Percentiles rank a stretch among this genome's conserved stretches.
Conservation (phyloP, 2,329 filamentous ascomycete species). For the Paraconiothyrium brasiliense region DNA sequence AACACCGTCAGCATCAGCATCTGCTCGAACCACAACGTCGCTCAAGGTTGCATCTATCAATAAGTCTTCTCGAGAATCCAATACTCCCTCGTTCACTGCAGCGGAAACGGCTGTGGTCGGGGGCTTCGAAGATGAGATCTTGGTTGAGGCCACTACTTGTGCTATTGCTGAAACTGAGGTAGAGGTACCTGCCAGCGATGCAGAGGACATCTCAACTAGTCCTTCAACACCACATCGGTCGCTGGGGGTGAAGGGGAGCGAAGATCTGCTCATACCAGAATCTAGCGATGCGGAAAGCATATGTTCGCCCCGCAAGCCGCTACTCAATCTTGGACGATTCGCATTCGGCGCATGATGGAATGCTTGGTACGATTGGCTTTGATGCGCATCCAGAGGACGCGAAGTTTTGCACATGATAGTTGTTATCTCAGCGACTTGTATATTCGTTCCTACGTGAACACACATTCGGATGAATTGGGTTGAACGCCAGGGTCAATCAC, state of each 20-base stretch:
- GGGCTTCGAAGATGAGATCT: slow-evolving; percentile 17
- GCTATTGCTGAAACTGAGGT: slow-evolving; percentile 41
- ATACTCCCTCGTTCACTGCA: neutral
- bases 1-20: neutral
- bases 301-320: slow-evolving; percentile 44
- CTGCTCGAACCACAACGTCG: neutral
- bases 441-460: neutral
- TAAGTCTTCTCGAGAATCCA: neutral
- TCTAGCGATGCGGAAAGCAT: slow-evolving; percentile 52
- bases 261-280: slow-evolving; percentile 58
- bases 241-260: slow-evolving; percentile 53
- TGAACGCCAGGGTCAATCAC: neutral
- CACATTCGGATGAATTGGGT: neutral
- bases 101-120: slow-evolving; percentile 21
- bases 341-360: slow-evolving; percentile 40
- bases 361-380: slow-evolving; percentile 4
- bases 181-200: slow-evolving; percentile 40
- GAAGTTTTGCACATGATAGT: neutral
- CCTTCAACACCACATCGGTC: slow-evolving; percentile 30
- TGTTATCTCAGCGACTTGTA: neutral
- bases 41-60: neutral
- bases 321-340: slow-evolving; percentile 53
- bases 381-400: neutral
- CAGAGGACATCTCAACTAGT: slow-evolving; percentile 28
- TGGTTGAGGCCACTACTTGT: slow-evolving; percentile 39